Base-by-base conservation (phyloP, 2,329 filamentous ascomycete genomes). In the Uncinocarpus reesii region DNA sequence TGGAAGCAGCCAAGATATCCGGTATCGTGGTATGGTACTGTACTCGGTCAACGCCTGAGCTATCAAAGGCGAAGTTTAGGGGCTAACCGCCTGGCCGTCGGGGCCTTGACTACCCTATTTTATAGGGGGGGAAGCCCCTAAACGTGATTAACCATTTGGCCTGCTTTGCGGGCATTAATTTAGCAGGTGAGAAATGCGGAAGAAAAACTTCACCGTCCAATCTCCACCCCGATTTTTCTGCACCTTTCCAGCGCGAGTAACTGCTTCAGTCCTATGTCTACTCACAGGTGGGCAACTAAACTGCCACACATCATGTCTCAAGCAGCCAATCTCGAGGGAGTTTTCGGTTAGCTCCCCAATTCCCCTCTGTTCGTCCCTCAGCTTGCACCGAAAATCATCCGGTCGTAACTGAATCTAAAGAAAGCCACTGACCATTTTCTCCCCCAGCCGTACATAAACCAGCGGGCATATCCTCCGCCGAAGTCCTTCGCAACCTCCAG, bases 401-500 rank as follows among this genome's bases (percentile, higher is more conserved):
- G 7, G 15, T 15, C 6, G 11, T 28, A 28, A 28, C 6, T 6
- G 26, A 28, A 28, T 6, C 6, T 6, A 28, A 28, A 28, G 26
- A 28, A 21, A 46, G 15, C 28, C 10, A 35, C 5, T n/a, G 26
- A 11, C 6, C 26, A 28, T 23, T 11, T 18, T n/a, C 29, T 28
- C n/a, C 13, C 38, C 10, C 57, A 95, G 90, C 86, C 65, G 84
- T 98, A 67, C 87, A 95, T 71, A 98, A 98, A 70, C 92, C 92
- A 23, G 74, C 81, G 60, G 84, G 82, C 59, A 79, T 90, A 60
- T 87, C 84, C 63, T 96, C 90, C 28, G 89, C 89, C 43, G 86
- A 94, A 65, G 84, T 93, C 31, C 79, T 98, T 56, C 88, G 90
- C 62, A 83, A 90, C 61, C 81, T 93, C 50, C 88, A 96, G 70